Evolutionary conservation across 495 filamentous ascomycete species (phyloP), one percentile per base, ranked within the genome.

Genomic region (Parachaetomium inaequale): DNA sequence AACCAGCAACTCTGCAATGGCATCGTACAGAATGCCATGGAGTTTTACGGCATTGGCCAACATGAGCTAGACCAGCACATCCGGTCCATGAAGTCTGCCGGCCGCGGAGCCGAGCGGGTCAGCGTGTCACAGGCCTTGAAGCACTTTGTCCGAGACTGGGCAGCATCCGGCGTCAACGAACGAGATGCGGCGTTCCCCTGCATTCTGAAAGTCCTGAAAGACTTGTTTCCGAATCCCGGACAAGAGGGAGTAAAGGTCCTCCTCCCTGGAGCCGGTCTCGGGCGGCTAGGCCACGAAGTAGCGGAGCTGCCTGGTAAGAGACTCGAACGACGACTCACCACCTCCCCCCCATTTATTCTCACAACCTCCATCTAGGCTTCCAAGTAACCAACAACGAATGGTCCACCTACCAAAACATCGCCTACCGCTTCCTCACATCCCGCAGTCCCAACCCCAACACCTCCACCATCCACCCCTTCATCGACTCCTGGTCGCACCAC

Each of bases 81-180:
- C 25, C 56, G 55, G 43, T 58, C 61, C 19, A 68, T 63, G 56
- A 63, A 62, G 10, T 61, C 54, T 12, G 57, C 58, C 23, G 65
- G 63, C 19, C 53, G 63, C 5, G 55, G 52, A n/a, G 59, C 59
- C 14, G 74, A 74, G 25, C 65, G 70, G 28, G 70, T 72, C 31
- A 75, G 72, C 34, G 75, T 80, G 15, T 64, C 72, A 6, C 79
- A 79, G 56, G 72, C 72, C 0, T 66, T 81, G 53, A 79, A 80
- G 63, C 78, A 80, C 64, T 77, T 76, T 64, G 74, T 80, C 42
- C 74, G 79, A 19, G 79, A 82, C 63, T 82, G 78, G 78, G 67
- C 76, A 2, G 63, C 58, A 0, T 68, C 70, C n/a, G 79, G 79
- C 21, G 59, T 60, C 8, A 60, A 69, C 50, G 79, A 82, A 51